Evolutionary conservation across 116 monocot genomes (phyloP).

Genomic region (Zostera marina): DNA sequence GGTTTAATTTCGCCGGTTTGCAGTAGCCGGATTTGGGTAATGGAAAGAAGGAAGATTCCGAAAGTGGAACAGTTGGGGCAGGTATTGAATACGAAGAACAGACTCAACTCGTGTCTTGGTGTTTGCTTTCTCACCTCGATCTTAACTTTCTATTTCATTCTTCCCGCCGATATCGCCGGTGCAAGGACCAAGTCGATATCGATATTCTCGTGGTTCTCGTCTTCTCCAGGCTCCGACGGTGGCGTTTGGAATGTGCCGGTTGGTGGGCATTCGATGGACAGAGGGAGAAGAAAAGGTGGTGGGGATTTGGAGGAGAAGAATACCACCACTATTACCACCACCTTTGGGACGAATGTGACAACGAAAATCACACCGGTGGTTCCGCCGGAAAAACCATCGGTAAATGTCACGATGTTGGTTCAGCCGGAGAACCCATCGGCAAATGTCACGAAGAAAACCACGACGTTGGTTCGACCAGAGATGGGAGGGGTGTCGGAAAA

Average conservation of each 20-base stretch:
- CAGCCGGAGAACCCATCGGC: no score
- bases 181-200: not conserved
- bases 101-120: constrained; percentile 3
- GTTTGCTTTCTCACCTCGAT: not conserved
- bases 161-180: not conserved
- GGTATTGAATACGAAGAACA: not conserved
- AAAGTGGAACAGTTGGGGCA: not conserved
- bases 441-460: not conserved
- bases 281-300: not conserved
- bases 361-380: not conserved
- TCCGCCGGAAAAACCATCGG: no score
- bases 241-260: not conserved
- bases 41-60: constrained; percentile 6
- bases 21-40: not conserved
- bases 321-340: not conserved
- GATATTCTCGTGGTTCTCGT: constrained; percentile 8
- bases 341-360: not conserved
- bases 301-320: not conserved
- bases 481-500: no score
- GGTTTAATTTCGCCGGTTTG: no score
- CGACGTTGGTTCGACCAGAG: not conserved
- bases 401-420: no score
- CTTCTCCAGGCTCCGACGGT: not conserved
- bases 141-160: constrained; percentile 5
- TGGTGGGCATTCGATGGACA: not conserved